Evolutionary conservation across 257 asterid species (phyloP).

Genomic region (Solanum pimpinellifolium): DNA sequence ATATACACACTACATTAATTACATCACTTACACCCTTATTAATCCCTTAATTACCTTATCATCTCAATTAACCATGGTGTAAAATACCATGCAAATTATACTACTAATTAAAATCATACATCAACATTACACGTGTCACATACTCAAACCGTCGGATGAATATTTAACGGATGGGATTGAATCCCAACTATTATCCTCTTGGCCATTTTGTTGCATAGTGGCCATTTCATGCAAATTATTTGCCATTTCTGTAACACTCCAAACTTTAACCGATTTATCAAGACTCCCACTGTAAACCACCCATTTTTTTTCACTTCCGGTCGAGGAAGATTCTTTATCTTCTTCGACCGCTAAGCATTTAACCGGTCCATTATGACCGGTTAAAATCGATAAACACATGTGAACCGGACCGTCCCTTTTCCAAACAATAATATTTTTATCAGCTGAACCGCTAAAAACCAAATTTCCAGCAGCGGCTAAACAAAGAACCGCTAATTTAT

Average conservation of each 20-base stretch:
- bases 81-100: not conserved
- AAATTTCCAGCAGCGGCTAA: conserved; percentile 44
- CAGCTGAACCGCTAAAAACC: conserved; percentile 72
- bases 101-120: not conserved
- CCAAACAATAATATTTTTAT: conserved; percentile 72
- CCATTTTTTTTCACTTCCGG: conserved; percentile 36
- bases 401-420: conserved; percentile 48
- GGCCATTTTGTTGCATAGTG: not conserved
- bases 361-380: conserved; percentile 83
- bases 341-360: conserved; percentile 59
- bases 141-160: conserved; percentile 7
- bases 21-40: not conserved
- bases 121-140: not conserved
- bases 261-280: conserved; percentile 70
- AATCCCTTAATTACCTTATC: not conserved
- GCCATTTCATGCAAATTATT: conserved; percentile 28
- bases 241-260: conserved; percentile 69
- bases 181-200: conserved; percentile 34
- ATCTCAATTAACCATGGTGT: not conserved
- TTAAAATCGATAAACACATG: conserved; percentile 50
- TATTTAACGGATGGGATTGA: conserved; percentile 45
- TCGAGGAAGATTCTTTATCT: conserved; percentile 22
- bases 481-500: conserved; percentile 71
- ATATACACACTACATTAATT: not conserved
- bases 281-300: conserved; percentile 74